phyloP scores from a whole-genome alignment of 371 early-diverging fungal species.

The Capillidium rhysosporum region DNA sequence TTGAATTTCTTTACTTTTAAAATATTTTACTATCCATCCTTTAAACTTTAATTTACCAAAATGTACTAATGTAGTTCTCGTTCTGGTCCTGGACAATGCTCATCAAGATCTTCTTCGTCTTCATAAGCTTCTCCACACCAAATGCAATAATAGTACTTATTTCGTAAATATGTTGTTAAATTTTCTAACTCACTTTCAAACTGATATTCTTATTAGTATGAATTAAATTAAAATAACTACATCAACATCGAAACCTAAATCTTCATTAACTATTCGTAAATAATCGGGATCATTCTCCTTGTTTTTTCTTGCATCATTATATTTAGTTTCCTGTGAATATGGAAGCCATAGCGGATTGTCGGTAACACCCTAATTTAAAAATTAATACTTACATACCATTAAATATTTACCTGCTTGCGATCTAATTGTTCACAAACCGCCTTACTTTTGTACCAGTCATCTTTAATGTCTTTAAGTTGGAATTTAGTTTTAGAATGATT shows the following conservation, averaged over 20 bases:
- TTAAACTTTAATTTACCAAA: neutral
- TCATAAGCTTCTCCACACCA: neutral
- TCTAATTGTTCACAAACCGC: slow-evolving; percentile 1
- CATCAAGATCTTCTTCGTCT: neutral
- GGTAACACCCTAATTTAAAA: neutral
- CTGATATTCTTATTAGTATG: neutral
- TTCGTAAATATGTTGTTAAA: neutral
- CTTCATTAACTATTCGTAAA: neutral
- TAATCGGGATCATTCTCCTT: neutral
- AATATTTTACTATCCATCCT: no score
- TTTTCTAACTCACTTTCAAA: neutral
- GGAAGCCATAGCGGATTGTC: neutral
- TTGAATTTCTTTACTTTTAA: no score
- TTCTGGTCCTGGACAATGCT: neutral
- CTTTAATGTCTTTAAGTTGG: neutral
- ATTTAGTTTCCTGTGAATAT: neutral
- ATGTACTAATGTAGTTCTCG: neutral
- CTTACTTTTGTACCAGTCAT: neutral
- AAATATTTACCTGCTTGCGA: neutral
- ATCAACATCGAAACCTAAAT: neutral
- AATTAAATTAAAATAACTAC: neutral
- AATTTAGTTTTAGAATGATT: neutral
- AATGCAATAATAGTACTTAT: neutral
- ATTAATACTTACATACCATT: neutral
- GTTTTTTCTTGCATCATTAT: neutral